Evolutionary conservation across 306 rosid species (phyloP), one percentile per base, ranked within the genome.

Genomic region (Argentina anserina): DNA sequence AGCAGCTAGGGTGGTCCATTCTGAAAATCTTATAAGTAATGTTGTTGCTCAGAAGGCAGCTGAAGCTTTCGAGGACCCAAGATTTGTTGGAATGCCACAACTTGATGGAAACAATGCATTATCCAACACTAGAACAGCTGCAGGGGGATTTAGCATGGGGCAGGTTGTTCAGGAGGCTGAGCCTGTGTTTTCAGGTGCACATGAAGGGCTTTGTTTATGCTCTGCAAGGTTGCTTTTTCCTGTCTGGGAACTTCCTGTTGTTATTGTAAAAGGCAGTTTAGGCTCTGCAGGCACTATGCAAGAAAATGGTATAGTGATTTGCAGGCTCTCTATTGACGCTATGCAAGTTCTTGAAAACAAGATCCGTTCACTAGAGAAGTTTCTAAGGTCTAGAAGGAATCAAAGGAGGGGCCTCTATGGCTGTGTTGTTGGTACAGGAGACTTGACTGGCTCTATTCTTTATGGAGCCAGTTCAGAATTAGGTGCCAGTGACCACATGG

Each of bases 131-230:
- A 86, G 95, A 84, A 88, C 95, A 69, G 87, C 93, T 80, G 84
- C 93, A 70, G 89, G 87, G 79, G 97, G 99, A 67, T 94, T 94
- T 79, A 89, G 96, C 95, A 94, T 94, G 99, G 97, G 99, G 37
- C 99, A 91, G 87, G 99, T 94, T 88, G 99, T 92, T 70, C 97
- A 91, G 87, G 99, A 94, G 84, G 96, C 97, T 64, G 97, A 89
- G 85, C 96, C 99, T 39, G 87, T 94, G 74, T 94, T 94, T 84
- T 94, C 99, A 78, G 99, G 95, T 39, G 96, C 97, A 72, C 97
- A 94, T 81, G 97, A 94, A 79, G 99, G 97, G 77, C 99, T 94
- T 67, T 94, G 96, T 81, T 81, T 94, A 84, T 94, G 96, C 73
- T 83, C 97, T 9, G 82, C 97, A 55, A 89, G 99, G 85, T 78